Base-by-base conservation (phyloP, 768 basidiomycete species). In the Ramaria sp. region DNA sequence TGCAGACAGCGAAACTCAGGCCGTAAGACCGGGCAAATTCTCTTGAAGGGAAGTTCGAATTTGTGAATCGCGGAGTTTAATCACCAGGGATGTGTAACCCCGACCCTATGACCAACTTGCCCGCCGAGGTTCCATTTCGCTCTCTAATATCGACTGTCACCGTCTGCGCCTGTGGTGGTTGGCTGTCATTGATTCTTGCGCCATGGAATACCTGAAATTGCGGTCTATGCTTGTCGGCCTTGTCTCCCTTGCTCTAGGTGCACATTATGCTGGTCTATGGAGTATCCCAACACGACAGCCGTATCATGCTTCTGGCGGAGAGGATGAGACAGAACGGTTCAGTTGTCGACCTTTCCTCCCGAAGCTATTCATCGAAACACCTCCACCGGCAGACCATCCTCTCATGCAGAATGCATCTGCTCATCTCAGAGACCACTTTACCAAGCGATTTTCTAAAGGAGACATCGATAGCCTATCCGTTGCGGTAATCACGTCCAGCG, bases 391-490 rank as follows among this genome's bases (percentile, higher is more conserved):
- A 3, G 45, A 58, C 13, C 61, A 67, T 45, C 58, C 67, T 5
- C 19, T 56, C 12, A 59, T 69, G 17, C 9, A 27, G n/a, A 22
- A 22, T 15, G 58, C 58, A 3, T 37, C 42, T 13, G 30, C 15
- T 3, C 15, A 33, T 11, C 33, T 53, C 12, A n/a, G n/a, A 12
- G 24, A 22, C 2, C 30, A 53, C 41, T 20, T 59, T 37, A 2
- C 56, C 57, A 4, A 59, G 58, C 66, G 63, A 4, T 67, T 67
- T 2, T 60, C 67, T 10, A 33, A 65, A 58, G 64, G 64, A 4
- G 71, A 73, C 47, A 74, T 81, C 5, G 78, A 82, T 62, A 76
- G 76, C 55, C 67, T 82, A 22, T 72, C 75, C 0, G 63, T 81
- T 24, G 77, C 76, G 4, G 66, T 82, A 3, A 75, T 82, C 24